These are phyloP conservation scores for Trametes coccinea DNA, from an alignment of 768 basidiomycete genomes.

Conservation along the genomic window DNA sequence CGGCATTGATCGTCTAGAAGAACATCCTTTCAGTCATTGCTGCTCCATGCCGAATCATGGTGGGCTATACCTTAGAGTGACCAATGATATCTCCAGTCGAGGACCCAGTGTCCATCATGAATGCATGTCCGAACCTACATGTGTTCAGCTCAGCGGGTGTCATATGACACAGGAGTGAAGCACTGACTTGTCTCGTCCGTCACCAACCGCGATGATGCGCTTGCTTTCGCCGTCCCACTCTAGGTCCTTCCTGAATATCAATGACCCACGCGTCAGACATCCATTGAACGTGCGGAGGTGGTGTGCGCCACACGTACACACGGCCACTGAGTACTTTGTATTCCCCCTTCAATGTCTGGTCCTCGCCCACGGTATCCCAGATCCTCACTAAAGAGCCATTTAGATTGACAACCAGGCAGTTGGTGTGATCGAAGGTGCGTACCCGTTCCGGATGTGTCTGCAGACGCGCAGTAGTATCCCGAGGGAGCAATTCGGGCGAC, in stretches of 20 bases:
- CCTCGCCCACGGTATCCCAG: conserved; percentile 92
- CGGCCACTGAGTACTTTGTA: conserved; percentile 72
- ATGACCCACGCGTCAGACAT: too few relatives aligned
- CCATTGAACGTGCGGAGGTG: neutral
- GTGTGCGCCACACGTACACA: conserved; percentile 49
- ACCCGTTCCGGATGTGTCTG: conserved; percentile 82
- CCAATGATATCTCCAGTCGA: conserved; percentile 88
- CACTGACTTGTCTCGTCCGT: conserved; percentile 81
- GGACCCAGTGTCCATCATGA: conserved; percentile 81
- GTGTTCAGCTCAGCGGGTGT: neutral
- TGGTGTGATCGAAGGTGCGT: conserved; percentile 21
- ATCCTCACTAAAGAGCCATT: conserved; percentile 59
- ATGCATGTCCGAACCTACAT: conserved; percentile 77
- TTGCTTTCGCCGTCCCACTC: conserved; percentile 97
- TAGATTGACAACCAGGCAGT: neutral
- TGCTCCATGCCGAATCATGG: too few relatives aligned
- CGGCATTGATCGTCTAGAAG: conserved; percentile 79
- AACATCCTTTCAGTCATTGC: neutral
- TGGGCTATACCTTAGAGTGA: conserved; percentile 70
- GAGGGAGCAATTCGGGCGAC: conserved; percentile 92
- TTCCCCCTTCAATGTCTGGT: conserved; percentile 80
- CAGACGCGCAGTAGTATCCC: conserved; percentile 95
- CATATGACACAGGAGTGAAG: neutral
- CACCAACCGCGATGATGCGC: conserved; percentile 92
- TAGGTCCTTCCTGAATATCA: conserved; percentile 72